Evolutionary conservation across 164 flowering plant genomes (phyloP), one percentile per base, ranked within the genome.

Genomic region (Protea cynaroides): DNA sequence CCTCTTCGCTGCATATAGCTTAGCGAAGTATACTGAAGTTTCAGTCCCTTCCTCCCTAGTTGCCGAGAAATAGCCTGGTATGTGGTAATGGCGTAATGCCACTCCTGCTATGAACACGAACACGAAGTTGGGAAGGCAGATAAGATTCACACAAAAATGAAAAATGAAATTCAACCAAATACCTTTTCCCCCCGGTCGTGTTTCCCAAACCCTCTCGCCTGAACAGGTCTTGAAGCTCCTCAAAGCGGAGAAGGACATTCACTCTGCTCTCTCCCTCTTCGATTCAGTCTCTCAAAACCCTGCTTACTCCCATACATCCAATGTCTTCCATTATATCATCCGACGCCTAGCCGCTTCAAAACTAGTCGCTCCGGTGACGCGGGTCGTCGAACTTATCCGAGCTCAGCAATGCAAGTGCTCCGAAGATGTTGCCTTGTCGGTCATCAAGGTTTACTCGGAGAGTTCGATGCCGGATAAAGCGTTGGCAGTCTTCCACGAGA

Each of bases 401-500:
- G 13, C 74, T 69, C 83, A 79, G 70, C 73, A 72, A 54, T 83
- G 81, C 67, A 55, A 52, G n/a, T 84, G 93, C 79, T 37, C 83
- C 17, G 98, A 90, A 61, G 90, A 84, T 36, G 80, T 87, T 11
- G 82, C 94, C 0, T 65, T 88, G n/a, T 57, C 84, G 2, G 86
- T 74, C 10, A 67, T 87, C 46, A 82, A 81, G 65, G 81, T 80
- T 9, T 92, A 84, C 57, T 74, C 88, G 1, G 71, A 77, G 24
- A 78, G 69, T 60, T 65, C 59, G 1, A 82, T 82, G 88, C 72
- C 83, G 17, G 85, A 84, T 3, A 46, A 74, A 52, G 96, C 95
- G 0, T 40, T 93, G 47, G 77, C 81, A 15, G 61, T 78, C 25
- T 90, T 90, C 63, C 83, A 70, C 43, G 67, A 65, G 7, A 87